A percentile compares a stretch with the other conserved stretches of the same genome.
These are phyloP conservation scores for Podospora appendiculata DNA, from an alignment of 495 filamentous ascomycete genomes.

Conservation along the genomic window DNA sequence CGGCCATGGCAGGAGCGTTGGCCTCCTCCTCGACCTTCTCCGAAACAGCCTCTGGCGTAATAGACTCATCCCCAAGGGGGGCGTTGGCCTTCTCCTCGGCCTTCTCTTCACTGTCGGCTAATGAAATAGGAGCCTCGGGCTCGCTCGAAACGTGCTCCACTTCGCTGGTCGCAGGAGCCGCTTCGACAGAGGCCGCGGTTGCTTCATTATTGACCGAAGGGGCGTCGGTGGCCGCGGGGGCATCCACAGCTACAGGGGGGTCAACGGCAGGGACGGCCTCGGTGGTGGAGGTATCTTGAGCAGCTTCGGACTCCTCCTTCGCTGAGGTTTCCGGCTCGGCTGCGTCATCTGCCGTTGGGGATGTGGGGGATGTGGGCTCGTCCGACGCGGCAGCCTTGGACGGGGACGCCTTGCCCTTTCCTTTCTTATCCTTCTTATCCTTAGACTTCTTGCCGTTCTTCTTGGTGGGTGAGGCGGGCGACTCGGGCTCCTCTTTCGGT, in stretches of 20 bases:
- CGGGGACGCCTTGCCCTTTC: slow-evolving; percentile 8
- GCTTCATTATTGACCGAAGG: neutral
- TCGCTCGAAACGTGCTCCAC: too few species aligned
- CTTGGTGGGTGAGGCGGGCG: neutral
- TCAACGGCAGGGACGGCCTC: neutral
- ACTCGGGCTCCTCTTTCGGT: slow-evolving; percentile 8
- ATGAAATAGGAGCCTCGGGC: too few species aligned
- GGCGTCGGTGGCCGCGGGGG: neutral
- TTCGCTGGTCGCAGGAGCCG: neutral
- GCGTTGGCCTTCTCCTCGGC: neutral
- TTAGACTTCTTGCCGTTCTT: slow-evolving; percentile 19
- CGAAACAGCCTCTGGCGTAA: neutral
- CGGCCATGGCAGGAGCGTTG: neutral
- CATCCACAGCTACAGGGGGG: neutral
- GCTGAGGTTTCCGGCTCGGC: neutral
- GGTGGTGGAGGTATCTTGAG: neutral
- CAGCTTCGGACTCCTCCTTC: neutral
- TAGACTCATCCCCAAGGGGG: neutral
- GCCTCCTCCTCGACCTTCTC: neutral
- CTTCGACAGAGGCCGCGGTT: neutral
- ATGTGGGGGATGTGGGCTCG: neutral
- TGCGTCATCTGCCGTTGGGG: neutral
- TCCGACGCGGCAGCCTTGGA: neutral
- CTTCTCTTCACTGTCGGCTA: neutral
- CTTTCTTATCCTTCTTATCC: slow-evolving; percentile 18